Base-by-base conservation (phyloP, 2,329 filamentous ascomycete species). In the Nemania diffusa region DNA sequence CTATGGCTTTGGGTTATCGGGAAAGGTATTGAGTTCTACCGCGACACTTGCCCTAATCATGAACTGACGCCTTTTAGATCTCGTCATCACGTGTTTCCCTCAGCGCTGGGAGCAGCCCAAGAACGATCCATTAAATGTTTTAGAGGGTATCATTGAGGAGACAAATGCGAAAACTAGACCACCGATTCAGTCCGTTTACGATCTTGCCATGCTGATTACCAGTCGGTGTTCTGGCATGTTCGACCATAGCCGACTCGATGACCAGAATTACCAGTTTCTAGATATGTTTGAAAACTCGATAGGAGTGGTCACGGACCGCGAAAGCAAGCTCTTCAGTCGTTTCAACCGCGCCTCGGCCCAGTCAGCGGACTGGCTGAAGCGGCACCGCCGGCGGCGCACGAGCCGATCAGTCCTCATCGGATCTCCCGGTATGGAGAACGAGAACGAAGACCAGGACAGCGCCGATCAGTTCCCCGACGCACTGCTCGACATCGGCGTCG, bases 221-320 rank as follows among this genome's bases (percentile, higher is more conserved):
- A 83, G 83, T 65, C 81, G 88, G 48, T 88, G 88, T 75, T 85
- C 83, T 7, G 87, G 86, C 4, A 83, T 87, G 37, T 91, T 90
- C 71, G 87, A 90, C 71, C 82, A 87, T 6, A 85, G 88, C 67
- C 82, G 84, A 3, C 79, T 86, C 56, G 84, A 84, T 24, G 84
- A 89, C 69, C 87, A 88, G 63, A 82, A 88, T 32, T 89, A 87
- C 57, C 87, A 89, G 67, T 90, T 91, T 59, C 74, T 91, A 0
- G 88, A 91, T 68, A 91, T 91, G 85, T 91, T 91, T 67, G 88
- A 90, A 70, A 84, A 83, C 15, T 87, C 85, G 1, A 90, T 91
- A 48, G 89, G 88, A 11, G 78, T 76, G 1, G 78, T 84, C 1
- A 86, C 84, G 24, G 84, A 83, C 74, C 81, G 78, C 44, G 87